Evolutionary conservation across 1,139 yeast species (phyloP), one percentile per base, ranked within the genome.

Genomic region (Wickerhamomyces sp.): DNA sequence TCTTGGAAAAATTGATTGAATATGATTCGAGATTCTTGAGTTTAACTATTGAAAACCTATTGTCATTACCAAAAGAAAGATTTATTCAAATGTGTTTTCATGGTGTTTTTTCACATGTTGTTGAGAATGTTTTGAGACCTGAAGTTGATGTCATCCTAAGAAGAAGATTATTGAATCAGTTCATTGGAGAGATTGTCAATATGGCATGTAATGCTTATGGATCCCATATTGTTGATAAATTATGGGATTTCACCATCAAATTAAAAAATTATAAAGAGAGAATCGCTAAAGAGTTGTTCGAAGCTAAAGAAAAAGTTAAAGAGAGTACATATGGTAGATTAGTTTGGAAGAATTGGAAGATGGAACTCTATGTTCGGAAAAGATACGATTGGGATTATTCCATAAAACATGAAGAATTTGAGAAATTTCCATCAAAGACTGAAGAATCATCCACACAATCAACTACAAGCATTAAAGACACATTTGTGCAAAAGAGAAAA

Each of bases 331-430:
- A 93, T 60, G 99, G 99, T 39, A 79, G 85, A 61, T 76, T 82
- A 55, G 98, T 93, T 2, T 93, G 98, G 98, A 87, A 86, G 61
- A 93, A 91, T 63, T 93, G 98, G 98, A 68, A 77, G 32, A 77
- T 90, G 83, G 96, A 89, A 60, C 67, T 81, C 56, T 88, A 81
- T 59, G 64, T 71, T 11, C 76, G 96, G 62, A 83, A 83, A 65
- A 80, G 84, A 62, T 78, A 73, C 60, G 96, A 89, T 59, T 90
- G 97, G 97, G 87, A 85, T 67, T 71, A 75, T 40, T 58, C 78
- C 34, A 78, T 87, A 33, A 89, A 85, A 60, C 81, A 81, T 43
- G 86, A 83, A 58, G 95, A 87, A 60, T 72, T 71, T 44, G 81
- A 72, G 42, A 66, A 71, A 47, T 71, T 66, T 55, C 70, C 71